A percentile compares a stretch with the other conserved stretches of the same genome.
These are phyloP conservation scores for Hypoxylon sp. DNA, from an alignment of 2,329 filamentous ascomycete genomes.

Conservation along the genomic window DNA sequence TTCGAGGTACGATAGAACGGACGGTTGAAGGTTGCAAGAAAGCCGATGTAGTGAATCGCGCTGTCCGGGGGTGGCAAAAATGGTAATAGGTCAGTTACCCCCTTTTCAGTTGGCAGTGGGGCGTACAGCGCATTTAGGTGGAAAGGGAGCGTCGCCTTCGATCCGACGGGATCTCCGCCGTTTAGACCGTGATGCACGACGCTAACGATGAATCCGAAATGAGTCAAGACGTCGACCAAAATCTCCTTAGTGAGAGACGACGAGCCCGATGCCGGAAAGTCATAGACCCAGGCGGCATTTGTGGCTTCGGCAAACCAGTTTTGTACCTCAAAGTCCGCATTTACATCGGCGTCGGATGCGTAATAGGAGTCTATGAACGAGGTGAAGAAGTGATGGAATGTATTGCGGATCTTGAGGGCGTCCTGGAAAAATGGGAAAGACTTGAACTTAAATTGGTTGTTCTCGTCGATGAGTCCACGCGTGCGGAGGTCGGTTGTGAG, in stretches of 20 bases:
- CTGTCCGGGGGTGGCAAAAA: background rate
- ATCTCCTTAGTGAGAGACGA: background rate
- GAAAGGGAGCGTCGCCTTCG: conserved; percentile 14
- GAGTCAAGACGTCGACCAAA: conserved; percentile 19
- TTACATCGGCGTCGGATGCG: background rate
- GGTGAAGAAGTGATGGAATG: background rate
- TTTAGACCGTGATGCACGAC: conserved; percentile 14
- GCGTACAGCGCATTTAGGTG: conserved; percentile 17
- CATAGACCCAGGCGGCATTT: background rate
- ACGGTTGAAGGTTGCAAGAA: background rate
- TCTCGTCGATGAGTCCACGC: background rate
- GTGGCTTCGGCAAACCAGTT: background rate
- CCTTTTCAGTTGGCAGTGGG: conserved; percentile 13
- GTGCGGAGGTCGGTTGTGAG: background rate
- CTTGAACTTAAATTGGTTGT: background rate
- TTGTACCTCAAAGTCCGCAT: background rate
- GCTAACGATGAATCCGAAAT: conserved; percentile 18
- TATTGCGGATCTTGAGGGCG: background rate
- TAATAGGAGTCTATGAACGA: background rate
- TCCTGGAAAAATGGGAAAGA: background rate
- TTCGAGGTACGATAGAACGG: background rate
- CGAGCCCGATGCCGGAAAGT: background rate
- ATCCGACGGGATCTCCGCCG: conserved; percentile 9
- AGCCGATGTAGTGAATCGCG: background rate
- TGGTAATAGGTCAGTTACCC: conserved; percentile 13